phyloP scores from a whole-genome alignment of 225 moss, liverwort and hornwort species.

The Takakia lepidozioides region DNA sequence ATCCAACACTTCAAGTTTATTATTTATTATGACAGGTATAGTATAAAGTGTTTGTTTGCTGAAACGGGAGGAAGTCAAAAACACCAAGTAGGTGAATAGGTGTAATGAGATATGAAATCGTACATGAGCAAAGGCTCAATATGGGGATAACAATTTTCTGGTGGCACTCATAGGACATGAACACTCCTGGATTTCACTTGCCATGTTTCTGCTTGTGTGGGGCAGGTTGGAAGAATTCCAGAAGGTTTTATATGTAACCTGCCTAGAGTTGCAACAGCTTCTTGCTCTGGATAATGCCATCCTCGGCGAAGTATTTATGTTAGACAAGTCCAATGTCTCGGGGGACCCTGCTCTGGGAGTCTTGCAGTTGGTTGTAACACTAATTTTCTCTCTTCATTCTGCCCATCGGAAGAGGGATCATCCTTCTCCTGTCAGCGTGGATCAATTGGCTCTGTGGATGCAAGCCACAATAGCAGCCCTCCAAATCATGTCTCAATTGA shows the following conservation, averaged over 20 bases:
- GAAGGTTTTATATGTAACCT: conserved; percentile 17
- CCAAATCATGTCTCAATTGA: conserved; percentile 28
- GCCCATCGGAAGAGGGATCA: conserved; percentile 13
- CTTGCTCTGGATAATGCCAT: conserved; percentile 36
- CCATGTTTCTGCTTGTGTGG: conserved; percentile 11
- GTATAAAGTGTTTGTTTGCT: too few relatives aligned
- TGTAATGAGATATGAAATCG: too few relatives aligned
- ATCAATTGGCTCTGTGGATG: conserved; percentile 13
- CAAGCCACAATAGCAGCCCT: conserved; percentile 26
- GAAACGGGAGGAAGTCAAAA: too few relatives aligned
- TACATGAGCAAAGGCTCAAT: too few relatives aligned
- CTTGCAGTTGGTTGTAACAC: conserved; percentile 38
- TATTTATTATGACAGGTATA: too few relatives aligned
- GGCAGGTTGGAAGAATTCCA: conserved; percentile 38
- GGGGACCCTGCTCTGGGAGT: conserved; percentile 35
- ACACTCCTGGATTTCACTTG: too few relatives aligned
- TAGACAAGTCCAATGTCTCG: conserved; percentile 23
- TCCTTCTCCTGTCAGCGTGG: conserved; percentile 6
- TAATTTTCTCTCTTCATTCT: conserved; percentile 40
- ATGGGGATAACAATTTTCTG: too few relatives aligned
- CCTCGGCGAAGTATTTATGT: conserved; percentile 21
- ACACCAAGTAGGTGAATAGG: too few relatives aligned
- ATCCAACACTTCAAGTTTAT: too few relatives aligned
- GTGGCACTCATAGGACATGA: too few relatives aligned
- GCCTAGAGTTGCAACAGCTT: conserved; percentile 36